Conservation (phyloP, 768 basidiomycete species). For the Podaxis carcinomalis region DNA sequence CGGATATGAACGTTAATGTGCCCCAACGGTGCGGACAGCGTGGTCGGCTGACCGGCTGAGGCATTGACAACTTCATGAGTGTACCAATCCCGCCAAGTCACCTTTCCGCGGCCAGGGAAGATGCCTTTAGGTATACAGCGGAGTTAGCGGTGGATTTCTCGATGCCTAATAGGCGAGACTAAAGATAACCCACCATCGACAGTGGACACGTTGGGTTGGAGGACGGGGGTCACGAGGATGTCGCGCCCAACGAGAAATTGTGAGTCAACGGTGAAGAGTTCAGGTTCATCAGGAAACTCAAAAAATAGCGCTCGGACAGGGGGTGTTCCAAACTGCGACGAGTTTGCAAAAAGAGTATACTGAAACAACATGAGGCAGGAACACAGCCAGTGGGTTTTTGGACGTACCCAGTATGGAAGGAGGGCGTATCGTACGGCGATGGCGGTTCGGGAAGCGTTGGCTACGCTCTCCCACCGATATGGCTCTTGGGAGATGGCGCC, state of each 20-base stretch:
- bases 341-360: slow-evolving; percentile 73
- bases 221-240: slow-evolving; percentile 73
- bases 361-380: slow-evolving; percentile 20
- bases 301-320: slow-evolving; percentile 74
- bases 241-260: slow-evolving; percentile 73
- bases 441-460: slow-evolving; percentile 65
- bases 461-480: slow-evolving; percentile 78
- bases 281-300: slow-evolving; percentile 70
- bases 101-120: slow-evolving; percentile 57
- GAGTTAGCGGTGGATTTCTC: background rate
- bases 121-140: slow-evolving; percentile 35
- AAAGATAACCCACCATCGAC: slow-evolving; percentile 49
- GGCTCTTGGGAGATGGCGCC: slow-evolving; percentile 76
- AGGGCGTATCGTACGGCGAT: slow-evolving; percentile 69
- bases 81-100: slow-evolving; percentile 73
- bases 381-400: background rate
- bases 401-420: slow-evolving; percentile 73
- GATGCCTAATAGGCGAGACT: background rate
- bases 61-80: slow-evolving; percentile 53
- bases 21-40: slow-evolving; percentile 62
- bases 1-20: slow-evolving; percentile 77
- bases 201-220: slow-evolving; percentile 60
- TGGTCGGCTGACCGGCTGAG: slow-evolving; percentile 35
- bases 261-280: slow-evolving; percentile 53
- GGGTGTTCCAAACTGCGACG: slow-evolving; percentile 61